phyloP scores from a whole-genome alignment of 176 grass and related monocot species.

The Ensete glaucum region DNA sequence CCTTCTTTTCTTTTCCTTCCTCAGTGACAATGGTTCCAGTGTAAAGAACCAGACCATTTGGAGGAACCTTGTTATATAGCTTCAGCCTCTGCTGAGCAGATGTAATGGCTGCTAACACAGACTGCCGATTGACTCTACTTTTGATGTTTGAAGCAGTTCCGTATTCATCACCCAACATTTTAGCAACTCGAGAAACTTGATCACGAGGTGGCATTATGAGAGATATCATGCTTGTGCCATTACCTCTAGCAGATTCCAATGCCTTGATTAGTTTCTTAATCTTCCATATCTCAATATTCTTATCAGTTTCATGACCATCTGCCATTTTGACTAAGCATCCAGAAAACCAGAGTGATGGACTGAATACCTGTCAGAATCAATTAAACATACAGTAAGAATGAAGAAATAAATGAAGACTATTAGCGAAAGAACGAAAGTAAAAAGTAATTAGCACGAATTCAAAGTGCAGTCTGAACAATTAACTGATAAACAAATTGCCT shows the following conservation, averaged over 20 bases:
- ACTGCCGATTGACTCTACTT: conserved; percentile 1
- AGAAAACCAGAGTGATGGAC: too few relatives aligned
- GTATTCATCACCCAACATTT: conserved; percentile 1
- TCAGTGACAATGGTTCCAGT: conserved; percentile 1
- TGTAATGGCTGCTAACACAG: neutral
- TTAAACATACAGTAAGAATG: too few relatives aligned
- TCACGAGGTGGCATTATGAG: neutral
- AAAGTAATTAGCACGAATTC: too few relatives aligned
- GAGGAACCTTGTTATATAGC: neutral
- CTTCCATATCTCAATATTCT: neutral
- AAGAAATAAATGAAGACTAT: too few relatives aligned
- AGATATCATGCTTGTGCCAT: conserved; percentile 3
- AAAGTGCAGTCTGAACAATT: too few relatives aligned
- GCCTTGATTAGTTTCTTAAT: neutral
- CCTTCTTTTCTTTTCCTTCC: neutral
- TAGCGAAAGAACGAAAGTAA: too few relatives aligned
- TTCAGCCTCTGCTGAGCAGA: conserved; percentile 4
- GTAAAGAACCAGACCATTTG: neutral
- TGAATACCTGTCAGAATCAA: too few relatives aligned
- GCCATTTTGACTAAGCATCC: neutral
- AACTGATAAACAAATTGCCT: too few relatives aligned
- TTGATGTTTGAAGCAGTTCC: neutral
- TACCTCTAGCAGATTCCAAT: neutral
- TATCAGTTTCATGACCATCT: neutral
- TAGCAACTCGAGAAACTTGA: neutral